phyloP scores from a whole-genome alignment of 2,329 filamentous ascomycete species.

The Zasmidium citrigriseum region DNA sequence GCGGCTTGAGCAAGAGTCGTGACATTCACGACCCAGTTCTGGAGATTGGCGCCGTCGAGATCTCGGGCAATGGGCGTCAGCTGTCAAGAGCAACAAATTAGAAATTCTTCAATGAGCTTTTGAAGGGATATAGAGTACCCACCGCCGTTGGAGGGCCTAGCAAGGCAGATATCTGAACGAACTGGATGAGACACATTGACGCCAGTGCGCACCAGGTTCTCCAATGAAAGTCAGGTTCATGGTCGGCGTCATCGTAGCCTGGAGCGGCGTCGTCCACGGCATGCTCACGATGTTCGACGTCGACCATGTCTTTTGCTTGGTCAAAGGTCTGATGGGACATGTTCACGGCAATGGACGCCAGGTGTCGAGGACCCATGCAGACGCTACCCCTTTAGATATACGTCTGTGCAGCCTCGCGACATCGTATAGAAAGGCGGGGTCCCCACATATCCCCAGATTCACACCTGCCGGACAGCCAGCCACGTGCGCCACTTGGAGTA shows the following conservation, averaged over 20 bases:
- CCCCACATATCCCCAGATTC: no score
- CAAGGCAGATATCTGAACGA: slow-evolving; percentile 16
- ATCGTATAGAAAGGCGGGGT: no score
- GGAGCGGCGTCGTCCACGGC: not conserved
- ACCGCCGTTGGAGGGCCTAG: slow-evolving; percentile 16
- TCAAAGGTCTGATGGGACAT: no score
- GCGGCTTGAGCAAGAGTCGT: slow-evolving; percentile 20
- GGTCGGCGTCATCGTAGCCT: slow-evolving; percentile 6
- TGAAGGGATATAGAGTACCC: not conserved
- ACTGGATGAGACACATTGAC: slow-evolving; percentile 16
- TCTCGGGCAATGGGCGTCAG: slow-evolving; percentile 13
- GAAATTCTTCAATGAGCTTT: no score
- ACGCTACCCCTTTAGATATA: no score
- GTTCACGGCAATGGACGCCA: no score
- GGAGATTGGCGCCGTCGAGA: slow-evolving; percentile 3
- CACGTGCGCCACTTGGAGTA: no score
- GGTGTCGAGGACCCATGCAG: no score
- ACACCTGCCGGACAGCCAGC: no score
- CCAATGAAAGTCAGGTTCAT: slow-evolving; percentile 15
- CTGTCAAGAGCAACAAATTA: not conserved
- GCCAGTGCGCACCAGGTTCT: slow-evolving; percentile 15
- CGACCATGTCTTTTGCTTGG: no score
- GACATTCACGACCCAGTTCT: slow-evolving; percentile 21
- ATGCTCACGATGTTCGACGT: no score
- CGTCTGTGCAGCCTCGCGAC: no score